phyloP scores from a whole-genome alignment of 1,284 basidiomycete genomes.

The Trichosporon sp. region DNA sequence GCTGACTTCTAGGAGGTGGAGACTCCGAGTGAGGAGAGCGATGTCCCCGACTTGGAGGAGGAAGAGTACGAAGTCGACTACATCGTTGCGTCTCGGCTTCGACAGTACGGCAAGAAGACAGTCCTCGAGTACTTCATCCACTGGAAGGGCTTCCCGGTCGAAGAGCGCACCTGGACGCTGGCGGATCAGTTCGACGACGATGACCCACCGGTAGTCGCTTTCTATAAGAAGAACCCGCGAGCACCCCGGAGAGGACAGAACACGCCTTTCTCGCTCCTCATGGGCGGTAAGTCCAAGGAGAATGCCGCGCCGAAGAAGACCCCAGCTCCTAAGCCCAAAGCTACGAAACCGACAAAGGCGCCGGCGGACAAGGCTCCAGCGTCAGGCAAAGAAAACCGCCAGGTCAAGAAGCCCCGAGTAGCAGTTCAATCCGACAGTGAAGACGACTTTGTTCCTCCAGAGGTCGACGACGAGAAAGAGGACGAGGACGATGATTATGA shows the following conservation, averaged over 20 bases:
- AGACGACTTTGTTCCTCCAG: neutral
- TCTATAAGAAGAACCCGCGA: slow-evolving; percentile 29
- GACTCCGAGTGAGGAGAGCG: neutral
- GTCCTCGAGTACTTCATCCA: slow-evolving; percentile 39
- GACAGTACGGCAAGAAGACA: slow-evolving; percentile 17
- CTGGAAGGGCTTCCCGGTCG: slow-evolving; percentile 33
- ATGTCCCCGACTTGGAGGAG: slow-evolving; percentile 22
- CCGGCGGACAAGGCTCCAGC: neutral
- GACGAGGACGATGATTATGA: slow-evolving; percentile 32
- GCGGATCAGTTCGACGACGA: slow-evolving; percentile 46
- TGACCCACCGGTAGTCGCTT: slow-evolving; percentile 38
- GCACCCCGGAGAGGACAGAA: slow-evolving; percentile 22
- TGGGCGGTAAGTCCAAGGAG: neutral
- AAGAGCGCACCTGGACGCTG: slow-evolving; percentile 37
- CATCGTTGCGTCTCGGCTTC: slow-evolving; percentile 37
- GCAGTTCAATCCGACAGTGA: neutral
- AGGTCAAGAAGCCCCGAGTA: neutral
- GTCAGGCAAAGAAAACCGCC: slow-evolving; percentile 7
- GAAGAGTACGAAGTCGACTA: slow-evolving; percentile 43
- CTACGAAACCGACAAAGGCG: neutral
- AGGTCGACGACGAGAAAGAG: slow-evolving; percentile 15
- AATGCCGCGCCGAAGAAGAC: neutral
- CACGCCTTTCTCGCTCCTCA: neutral
- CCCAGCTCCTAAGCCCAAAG: neutral
- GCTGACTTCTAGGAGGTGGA: neutral